Base-by-base conservation (phyloP, 2,329 filamentous ascomycete species). In the Penicillium sp. region DNA sequence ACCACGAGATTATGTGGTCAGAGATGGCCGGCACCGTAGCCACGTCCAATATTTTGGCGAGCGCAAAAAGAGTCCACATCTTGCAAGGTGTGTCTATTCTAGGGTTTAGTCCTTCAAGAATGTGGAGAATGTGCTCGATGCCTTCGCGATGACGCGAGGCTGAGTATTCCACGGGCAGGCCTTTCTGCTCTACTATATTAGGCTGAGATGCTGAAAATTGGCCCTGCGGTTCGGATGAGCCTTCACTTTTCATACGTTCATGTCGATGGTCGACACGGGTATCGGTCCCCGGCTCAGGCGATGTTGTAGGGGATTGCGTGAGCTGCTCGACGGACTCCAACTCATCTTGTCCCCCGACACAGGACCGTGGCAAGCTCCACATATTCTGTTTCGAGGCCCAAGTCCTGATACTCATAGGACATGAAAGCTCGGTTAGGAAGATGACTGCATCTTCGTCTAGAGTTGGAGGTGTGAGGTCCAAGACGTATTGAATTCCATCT, bases 401-500 rank as follows among this genome's bases (percentile, higher is more conserved):
- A 15, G 71, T 70, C 26, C 75, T 73, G 31, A 84, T 72, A 1
- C 76, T 75, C 3, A 69, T 64, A 0, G 81, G 77, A 46, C 83
- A 75, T 12, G 76, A 83, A 12, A 84, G 59, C 50, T 81, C 76
- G 1, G 78, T 78, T 50, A 82, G 72, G 51, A 79, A 71, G 22
- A 79, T 75, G 1, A 83, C 77, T 9, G 80, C 75, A 12, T 84
- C 82, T 2, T 85, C 81, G 1, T 80, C 83, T 60, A 83, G 77
- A 0, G 67, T 66, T 0, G 78, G 75, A 0, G 82, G 83, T 0
- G 81, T 84, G 12, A 86, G 70, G 56, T 87, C 82, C 32, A 87
- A 58, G 17, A 84, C 68, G 55, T 78, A 85, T 50, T 75, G 74
- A 59, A 84, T 67, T 0, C 73, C 76, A 2, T 65, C 56, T 0